These are phyloP conservation scores for Umbellularia californica DNA, from an alignment of 164 flowering plant species.

Conservation along the genomic window DNA sequence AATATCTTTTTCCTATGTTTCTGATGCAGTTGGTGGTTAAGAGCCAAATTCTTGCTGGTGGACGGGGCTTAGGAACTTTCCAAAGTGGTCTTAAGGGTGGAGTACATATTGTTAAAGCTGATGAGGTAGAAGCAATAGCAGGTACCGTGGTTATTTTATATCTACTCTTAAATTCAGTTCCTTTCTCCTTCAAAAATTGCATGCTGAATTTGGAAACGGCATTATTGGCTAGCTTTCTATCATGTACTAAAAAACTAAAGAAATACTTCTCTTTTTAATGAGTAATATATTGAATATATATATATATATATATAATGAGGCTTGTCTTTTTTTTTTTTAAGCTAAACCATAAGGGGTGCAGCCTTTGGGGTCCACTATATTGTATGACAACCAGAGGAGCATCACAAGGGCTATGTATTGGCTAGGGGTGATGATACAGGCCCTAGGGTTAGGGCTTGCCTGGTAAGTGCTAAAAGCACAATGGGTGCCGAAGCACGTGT, in stretches of 20 bases:
- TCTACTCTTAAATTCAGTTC: neutral
- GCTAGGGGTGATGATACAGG: too few species aligned
- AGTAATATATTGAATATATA: too few species aligned
- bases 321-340: too few species aligned
- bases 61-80: slow-evolving; percentile 93
- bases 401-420: too few species aligned
- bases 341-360: too few species aligned
- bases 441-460: too few species aligned
- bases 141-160: slow-evolving; percentile 38
- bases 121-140: slow-evolving; percentile 78
- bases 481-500: too few species aligned
- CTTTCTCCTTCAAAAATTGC: slow-evolving; percentile 14
- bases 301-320: too few species aligned
- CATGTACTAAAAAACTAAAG: neutral
- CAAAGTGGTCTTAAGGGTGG: slow-evolving; percentile 89
- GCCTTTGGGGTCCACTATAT: too few species aligned
- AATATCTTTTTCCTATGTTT: neutral
- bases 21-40: slow-evolving; percentile 83
- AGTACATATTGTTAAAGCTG: slow-evolving; percentile 84
- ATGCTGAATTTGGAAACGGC: slow-evolving; percentile 30
- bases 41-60: slow-evolving; percentile 97
- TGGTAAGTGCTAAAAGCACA: too few species aligned
- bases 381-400: too few species aligned
- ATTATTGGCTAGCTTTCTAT: neutral
- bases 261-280: neutral